A percentile compares a stretch with the other conserved stretches of the same genome.
phyloP scores from a whole-genome alignment of 1,284 basidiomycete species.

The Abortiporus biennis region DNA sequence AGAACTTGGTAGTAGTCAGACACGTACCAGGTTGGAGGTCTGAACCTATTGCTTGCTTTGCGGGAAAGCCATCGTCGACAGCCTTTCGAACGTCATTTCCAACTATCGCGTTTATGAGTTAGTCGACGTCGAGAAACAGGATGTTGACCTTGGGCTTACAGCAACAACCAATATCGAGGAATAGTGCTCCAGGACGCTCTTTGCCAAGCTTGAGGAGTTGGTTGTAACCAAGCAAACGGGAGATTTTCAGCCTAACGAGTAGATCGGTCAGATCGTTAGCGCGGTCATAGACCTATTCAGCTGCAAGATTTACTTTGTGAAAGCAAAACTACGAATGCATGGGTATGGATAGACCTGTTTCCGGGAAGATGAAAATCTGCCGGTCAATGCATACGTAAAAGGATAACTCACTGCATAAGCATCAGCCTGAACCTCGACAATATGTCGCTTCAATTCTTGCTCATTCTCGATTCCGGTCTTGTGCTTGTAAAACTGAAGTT shows the following conservation, averaged over 20 bases:
- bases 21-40: conserved; percentile 28
- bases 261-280: neutral
- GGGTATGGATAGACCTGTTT: conserved; percentile 32
- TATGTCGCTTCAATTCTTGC: conserved; percentile 36
- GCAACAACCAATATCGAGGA: conserved; percentile 44
- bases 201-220: conserved; percentile 33
- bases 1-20: too few relatives aligned
- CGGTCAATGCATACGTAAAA: too few relatives aligned
- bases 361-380: too few relatives aligned
- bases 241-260: conserved; percentile 24
- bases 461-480: conserved; percentile 35
- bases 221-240: conserved; percentile 36
- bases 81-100: conserved; percentile 38
- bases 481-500: conserved; percentile 31
- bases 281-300: neutral
- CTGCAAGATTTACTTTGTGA: conserved; percentile 33
- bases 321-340: conserved; percentile 35
- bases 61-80: conserved; percentile 33
- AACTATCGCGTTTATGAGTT: too few relatives aligned
- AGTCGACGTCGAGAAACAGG: neutral
- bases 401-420: conserved; percentile 41
- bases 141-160: conserved; percentile 28
- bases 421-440: conserved; percentile 34
- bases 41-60: conserved; percentile 26
- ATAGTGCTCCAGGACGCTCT: conserved; percentile 34